Evolutionary conservation across 352 stramenopile species (phyloP).

Genomic region (Pythium plurisporium): DNA sequence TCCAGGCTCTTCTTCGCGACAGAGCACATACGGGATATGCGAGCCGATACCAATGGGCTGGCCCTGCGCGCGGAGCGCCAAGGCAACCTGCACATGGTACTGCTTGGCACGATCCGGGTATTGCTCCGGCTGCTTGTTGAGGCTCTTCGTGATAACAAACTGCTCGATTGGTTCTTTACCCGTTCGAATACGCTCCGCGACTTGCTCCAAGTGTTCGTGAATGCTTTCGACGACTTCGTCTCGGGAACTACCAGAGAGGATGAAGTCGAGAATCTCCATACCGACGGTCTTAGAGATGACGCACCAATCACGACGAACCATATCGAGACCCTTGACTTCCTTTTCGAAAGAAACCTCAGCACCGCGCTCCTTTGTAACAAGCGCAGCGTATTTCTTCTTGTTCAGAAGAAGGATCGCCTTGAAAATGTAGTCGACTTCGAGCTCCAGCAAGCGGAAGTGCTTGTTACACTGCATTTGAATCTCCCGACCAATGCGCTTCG

Average conservation of each 20-base stretch:
- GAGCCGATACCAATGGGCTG: slow-evolving; percentile 97
- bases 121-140: slow-evolving; percentile 99
- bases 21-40: slow-evolving; percentile 99
- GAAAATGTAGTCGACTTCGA: slow-evolving; percentile 99
- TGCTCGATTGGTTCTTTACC: slow-evolving; percentile 94
- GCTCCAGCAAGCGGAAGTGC: slow-evolving; percentile 98
- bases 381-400: slow-evolving; percentile 99
- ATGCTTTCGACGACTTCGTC: slow-evolving; percentile 97
- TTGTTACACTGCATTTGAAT: slow-evolving; percentile 99
- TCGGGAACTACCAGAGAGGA: slow-evolving; percentile 92
- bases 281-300: slow-evolving; percentile 97
- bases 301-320: slow-evolving; percentile 98
- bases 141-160: slow-evolving; percentile 99
- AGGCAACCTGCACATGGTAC: slow-evolving; percentile 97
- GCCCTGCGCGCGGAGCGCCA: slow-evolving; percentile 93
- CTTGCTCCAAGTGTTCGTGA: slow-evolving; percentile 91
- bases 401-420: slow-evolving; percentile 99
- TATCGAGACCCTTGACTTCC: slow-evolving; percentile 98
- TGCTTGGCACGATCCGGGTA: slow-evolving; percentile 96
- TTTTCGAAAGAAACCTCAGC: slow-evolving; percentile 83
- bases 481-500: slow-evolving; percentile 91
- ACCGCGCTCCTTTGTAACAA: slow-evolving; percentile 91
- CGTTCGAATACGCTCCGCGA: slow-evolving; percentile 92
- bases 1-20: slow-evolving; percentile 77
- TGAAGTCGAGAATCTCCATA: slow-evolving; percentile 95